Evolutionary conservation across 306 rosid genomes (phyloP), one percentile per base, ranked within the genome.

Genomic region (Cicer yamashitae): DNA sequence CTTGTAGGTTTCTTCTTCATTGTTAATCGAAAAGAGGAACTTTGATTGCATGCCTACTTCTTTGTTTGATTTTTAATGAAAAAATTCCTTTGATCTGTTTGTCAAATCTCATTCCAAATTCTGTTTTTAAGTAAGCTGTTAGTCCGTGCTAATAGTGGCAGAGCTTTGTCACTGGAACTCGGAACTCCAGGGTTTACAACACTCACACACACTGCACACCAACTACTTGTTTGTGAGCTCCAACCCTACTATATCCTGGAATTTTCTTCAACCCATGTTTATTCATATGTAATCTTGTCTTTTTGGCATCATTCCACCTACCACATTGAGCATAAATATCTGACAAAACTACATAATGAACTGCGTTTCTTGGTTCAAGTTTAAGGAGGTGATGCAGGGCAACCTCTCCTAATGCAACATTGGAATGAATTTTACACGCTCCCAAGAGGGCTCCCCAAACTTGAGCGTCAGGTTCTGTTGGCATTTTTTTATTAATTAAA

Each of bases 371-470:
- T 13, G 94, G 94, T 81, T 89, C 97, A 78, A 84, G 85, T 73
- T 82, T 75, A 62, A 75, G 85, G 70, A 91, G 97, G 65, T 84
- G 86, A 74, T 85, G 77, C 71, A 86, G 78, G 46, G 87, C 84
- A 83, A 86, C 61, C 84, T 91, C 89, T 73, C 89, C 92, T 39
- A 89, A 77, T 78, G 82, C 72, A 40, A 78, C 79, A 77, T 91
- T 89, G 9, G 88, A 91, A 84, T 91, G 87, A 75, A 86, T 76
- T 81, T 81, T 84, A 83, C 97, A 87, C 5, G 88, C 91, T 74
- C 94, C 92, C 61, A 91, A 59, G 30, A 91, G 87, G n/a, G 94
- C 94, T 14, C 97, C 97, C 97, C 97, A 91, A 44, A 89, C 86
- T 68, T 82, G 84, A 1, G 89, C 94, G 81, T 82, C 84, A 1